These are phyloP conservation scores for Tulasnella sp. DNA, from an alignment of 768 basidiomycete species.

Conservation along the genomic window DNA sequence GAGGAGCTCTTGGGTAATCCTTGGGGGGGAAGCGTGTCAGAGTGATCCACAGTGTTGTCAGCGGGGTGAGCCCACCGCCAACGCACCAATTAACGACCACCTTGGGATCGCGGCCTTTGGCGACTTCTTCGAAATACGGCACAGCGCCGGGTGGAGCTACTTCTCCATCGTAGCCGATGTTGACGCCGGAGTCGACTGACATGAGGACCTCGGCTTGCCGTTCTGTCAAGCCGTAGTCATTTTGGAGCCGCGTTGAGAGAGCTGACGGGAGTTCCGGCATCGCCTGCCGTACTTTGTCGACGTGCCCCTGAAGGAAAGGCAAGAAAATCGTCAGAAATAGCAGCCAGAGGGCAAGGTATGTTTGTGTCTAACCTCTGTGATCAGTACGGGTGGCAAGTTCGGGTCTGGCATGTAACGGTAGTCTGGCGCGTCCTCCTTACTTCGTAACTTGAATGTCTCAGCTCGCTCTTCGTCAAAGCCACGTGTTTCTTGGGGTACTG, in stretches of 20 bases:
- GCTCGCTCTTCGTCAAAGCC: conserved; percentile 80
- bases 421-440: conserved; percentile 92
- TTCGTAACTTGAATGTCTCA: conserved; percentile 75
- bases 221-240: conserved; percentile 48
- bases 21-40: conserved; percentile 36
- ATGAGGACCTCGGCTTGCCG: conserved; percentile 74
- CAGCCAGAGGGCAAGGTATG: not conserved
- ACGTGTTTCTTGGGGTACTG: conserved; percentile 79
- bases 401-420: conserved; percentile 99
- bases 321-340: conserved; percentile 34
- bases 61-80: not conserved
- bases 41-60: not conserved
- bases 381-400: conserved; percentile 76
- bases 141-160: conserved; percentile 50
- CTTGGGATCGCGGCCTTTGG: conserved; percentile 56
- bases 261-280: conserved; percentile 77
- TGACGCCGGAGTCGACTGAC: conserved; percentile 60
- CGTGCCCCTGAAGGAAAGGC: conserved; percentile 52
- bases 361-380: conserved; percentile 25
- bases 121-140: conserved; percentile 75
- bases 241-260: conserved; percentile 53
- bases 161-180: conserved; percentile 60
- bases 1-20: conserved; percentile 85
- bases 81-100: conserved; percentile 79
- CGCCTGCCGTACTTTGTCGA: conserved; percentile 46